These are phyloP conservation scores for Bidens hawaiensis DNA, from an alignment of 140 eudicot genomes.

Conservation along the genomic window DNA sequence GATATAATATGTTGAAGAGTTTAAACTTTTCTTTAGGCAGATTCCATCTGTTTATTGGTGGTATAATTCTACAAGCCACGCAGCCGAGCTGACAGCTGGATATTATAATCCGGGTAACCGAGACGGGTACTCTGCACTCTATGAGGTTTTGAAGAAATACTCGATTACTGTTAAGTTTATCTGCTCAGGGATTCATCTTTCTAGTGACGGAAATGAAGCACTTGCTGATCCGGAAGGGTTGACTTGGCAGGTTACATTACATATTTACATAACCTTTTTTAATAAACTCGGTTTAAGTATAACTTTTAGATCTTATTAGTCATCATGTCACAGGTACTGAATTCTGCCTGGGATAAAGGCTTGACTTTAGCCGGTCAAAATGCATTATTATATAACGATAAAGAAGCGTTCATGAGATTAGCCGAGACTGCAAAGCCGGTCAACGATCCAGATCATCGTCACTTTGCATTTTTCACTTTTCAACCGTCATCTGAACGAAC, in stretches of 20 bases:
- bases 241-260: conserved; percentile 60
- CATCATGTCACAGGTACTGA: conserved; percentile 33
- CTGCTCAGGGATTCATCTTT: conserved; percentile 28
- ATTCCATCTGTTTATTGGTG: conserved; percentile 70
- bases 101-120: conserved; percentile 50
- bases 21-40: conserved; percentile 27
- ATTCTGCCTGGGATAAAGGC: conserved; percentile 60
- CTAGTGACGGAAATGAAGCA: conserved; percentile 33
- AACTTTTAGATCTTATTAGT: background rate
- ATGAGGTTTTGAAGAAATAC: conserved; percentile 42
- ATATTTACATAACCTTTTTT: conserved; percentile 8
- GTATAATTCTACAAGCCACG: conserved; percentile 62
- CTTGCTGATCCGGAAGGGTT: conserved; percentile 58
- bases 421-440: conserved; percentile 55
- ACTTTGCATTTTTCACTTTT: conserved; percentile 40
- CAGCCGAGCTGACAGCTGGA: conserved; percentile 75
- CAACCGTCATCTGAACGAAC: conserved; percentile 38
- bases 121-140: conserved; percentile 50
- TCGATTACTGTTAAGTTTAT: conserved; percentile 39
- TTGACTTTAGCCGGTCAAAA: conserved; percentile 45
- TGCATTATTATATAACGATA: conserved; percentile 41
- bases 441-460: conserved; percentile 49
- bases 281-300: background rate
- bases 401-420: conserved; percentile 42
- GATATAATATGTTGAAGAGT: background rate